Evolutionary conservation across 73 alveolate species (phyloP).

Genomic region (Tetrahymena borealis): DNA sequence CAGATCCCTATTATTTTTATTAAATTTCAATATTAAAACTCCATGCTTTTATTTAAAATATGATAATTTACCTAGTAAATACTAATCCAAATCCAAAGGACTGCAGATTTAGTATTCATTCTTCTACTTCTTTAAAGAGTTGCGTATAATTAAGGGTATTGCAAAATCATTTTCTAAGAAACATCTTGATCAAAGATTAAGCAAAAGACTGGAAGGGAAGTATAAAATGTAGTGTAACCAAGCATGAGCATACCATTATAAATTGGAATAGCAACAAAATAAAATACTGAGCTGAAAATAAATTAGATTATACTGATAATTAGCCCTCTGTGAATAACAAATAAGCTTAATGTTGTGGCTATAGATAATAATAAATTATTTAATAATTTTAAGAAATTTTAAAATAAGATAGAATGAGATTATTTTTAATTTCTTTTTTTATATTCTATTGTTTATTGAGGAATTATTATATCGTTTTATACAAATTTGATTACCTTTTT

Average conservation of each 20-base stretch:
- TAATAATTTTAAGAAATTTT: neutral
- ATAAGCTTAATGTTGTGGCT: conserved; percentile 10
- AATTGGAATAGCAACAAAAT: conserved; percentile 91
- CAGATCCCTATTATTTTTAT: conserved; percentile 58
- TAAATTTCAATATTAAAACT: neutral
- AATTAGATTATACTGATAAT: conserved; percentile 87
- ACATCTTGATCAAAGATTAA: conserved; percentile 89
- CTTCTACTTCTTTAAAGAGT: conserved; percentile 80
- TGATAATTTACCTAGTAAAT: conserved; percentile 44
- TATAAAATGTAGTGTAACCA: conserved; percentile 94
- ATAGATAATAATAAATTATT: neutral
- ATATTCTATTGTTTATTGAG: too few species aligned
- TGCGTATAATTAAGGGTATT: conserved; percentile 85
- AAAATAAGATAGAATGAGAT: too few species aligned
- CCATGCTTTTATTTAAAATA: conserved; percentile 1
- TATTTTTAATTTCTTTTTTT: too few species aligned
- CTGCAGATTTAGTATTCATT: conserved; percentile 79
- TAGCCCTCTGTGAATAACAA: conserved; percentile 96
- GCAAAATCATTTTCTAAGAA: conserved; percentile 58
- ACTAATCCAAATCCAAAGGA: conserved; percentile 91
- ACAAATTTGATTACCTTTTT: neutral
- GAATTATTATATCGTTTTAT: too few species aligned
- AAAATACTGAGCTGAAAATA: conserved; percentile 77
- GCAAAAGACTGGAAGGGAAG: conserved; percentile 89
- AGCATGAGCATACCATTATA: conserved; percentile 93